These are phyloP conservation scores for Rubus idaeus DNA, from an alignment of 306 rosid genomes.

Conservation along the genomic window DNA sequence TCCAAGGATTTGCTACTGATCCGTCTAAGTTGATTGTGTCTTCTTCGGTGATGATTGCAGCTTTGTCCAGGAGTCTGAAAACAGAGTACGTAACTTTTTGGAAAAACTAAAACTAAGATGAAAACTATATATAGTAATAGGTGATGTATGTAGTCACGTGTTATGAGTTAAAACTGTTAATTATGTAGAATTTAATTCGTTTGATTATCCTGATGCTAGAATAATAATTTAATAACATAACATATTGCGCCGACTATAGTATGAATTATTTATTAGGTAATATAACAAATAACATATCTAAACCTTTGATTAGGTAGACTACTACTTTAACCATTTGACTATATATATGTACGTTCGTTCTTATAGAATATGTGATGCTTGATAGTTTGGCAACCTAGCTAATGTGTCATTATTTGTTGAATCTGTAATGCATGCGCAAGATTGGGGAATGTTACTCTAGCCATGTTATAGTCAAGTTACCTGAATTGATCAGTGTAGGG, in stretches of 20 bases:
- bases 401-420: no score
- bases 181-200: not conserved
- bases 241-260: no score
- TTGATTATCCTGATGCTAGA: not conserved
- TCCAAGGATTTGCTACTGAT: conserved; percentile 36
- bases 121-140: not conserved
- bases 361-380: no score
- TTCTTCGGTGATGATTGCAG: conserved; percentile 32
- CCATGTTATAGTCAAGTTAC: conserved; percentile 25
- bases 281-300: not conserved
- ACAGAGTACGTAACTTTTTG: not conserved
- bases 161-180: not conserved
- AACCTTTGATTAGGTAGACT: not conserved
- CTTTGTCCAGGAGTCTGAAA: conserved; percentile 39
- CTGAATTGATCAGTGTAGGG: conserved; percentile 66
- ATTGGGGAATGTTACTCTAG: not conserved
- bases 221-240: not conserved
- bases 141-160: not conserved
- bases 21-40: conserved; percentile 34
- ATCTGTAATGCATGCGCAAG: no score
- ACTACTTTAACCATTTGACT: no score
- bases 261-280: not conserved
- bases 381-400: no score
- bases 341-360: no score
- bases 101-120: no score